A percentile compares a stretch with the other conserved stretches of the same genome.
Conservation (phyloP, 2,329 filamentous ascomycete genomes). For the Claviceps digitariae region DNA sequence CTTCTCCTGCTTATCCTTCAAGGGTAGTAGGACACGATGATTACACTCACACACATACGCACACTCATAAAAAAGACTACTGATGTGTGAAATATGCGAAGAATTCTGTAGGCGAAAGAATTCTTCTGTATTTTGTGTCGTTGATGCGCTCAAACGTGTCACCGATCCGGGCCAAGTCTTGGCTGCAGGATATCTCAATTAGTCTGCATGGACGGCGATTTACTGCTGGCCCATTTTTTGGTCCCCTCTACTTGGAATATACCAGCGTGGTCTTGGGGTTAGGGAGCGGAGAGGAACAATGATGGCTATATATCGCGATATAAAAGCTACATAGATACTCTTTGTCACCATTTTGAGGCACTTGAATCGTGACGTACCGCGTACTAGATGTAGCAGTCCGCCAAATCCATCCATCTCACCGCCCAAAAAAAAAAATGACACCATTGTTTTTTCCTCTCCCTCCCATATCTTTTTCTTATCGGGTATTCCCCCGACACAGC, state of each 20-base stretch:
- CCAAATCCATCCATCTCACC: too few relatives aligned
- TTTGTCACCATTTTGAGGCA: too few relatives aligned
- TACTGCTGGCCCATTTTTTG: neutral
- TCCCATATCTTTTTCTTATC: too few relatives aligned
- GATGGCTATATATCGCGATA: neutral
- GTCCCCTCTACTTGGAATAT: neutral
- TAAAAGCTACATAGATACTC: neutral
- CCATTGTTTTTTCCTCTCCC: too few relatives aligned
- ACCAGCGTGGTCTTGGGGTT: neutral
- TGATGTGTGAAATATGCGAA: too few relatives aligned
- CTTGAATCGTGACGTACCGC: too few relatives aligned
- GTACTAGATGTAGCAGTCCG: too few relatives aligned
- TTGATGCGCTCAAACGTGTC: neutral
- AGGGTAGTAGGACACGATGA: neutral
- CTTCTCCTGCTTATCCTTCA: neutral
- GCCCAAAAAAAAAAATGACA: too few relatives aligned
- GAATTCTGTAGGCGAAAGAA: neutral
- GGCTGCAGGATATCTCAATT: neutral
- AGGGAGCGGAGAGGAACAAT: neutral
- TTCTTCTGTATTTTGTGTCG: neutral
- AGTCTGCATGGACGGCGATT: constrained; percentile 1
- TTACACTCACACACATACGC: too few relatives aligned
- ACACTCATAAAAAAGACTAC: too few relatives aligned
- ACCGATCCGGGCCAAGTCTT: neutral
- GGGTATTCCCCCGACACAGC: too few relatives aligned